Evolutionary conservation across 2,329 filamentous ascomycete genomes (phyloP).

Genomic region (Fusarium setosum): DNA sequence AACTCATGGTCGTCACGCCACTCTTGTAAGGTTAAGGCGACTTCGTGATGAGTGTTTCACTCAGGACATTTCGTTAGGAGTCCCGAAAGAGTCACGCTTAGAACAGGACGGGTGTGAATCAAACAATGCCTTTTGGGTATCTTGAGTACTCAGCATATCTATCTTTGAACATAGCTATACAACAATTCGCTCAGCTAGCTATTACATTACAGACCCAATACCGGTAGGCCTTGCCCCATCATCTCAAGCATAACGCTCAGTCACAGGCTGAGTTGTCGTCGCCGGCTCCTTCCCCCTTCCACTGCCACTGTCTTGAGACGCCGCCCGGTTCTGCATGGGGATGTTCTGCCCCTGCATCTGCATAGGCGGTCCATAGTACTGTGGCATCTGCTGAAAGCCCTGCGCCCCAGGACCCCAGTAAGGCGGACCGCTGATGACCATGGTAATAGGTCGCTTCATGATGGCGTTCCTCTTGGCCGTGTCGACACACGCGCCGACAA

Average conservation of each 20-base stretch:
- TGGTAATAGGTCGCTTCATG: conserved; percentile 35
- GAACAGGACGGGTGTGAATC: not conserved
- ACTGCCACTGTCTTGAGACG: not conserved
- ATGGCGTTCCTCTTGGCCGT: conserved; percentile 46
- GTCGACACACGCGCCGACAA: conserved; percentile 54
- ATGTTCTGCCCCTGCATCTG: conserved; percentile 29
- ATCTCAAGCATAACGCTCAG: conserved; percentile 24
- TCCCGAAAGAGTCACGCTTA: not conserved
- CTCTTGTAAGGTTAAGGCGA: too few species aligned
- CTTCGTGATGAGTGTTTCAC: too few species aligned
- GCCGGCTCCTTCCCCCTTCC: conserved; percentile 23
- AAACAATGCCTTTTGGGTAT: not conserved
- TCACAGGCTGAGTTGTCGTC: conserved; percentile 1
- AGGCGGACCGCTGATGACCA: conserved; percentile 40
- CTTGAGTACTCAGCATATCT: not conserved
- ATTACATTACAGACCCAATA: not conserved
- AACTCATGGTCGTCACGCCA: too few species aligned
- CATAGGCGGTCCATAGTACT: conserved; percentile 24
- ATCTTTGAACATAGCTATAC: not conserved
- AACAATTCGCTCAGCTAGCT: not conserved
- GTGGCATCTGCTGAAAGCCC: conserved; percentile 47
- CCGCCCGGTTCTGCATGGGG: conserved; percentile 30
- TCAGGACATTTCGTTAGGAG: too few species aligned
- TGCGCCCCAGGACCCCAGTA: conserved; percentile 45
- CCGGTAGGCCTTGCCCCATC: not conserved